Conservation (phyloP, 225 moss, liverwort and hornwort genomes). For the Bryoerythrophyllum caledonicum region DNA sequence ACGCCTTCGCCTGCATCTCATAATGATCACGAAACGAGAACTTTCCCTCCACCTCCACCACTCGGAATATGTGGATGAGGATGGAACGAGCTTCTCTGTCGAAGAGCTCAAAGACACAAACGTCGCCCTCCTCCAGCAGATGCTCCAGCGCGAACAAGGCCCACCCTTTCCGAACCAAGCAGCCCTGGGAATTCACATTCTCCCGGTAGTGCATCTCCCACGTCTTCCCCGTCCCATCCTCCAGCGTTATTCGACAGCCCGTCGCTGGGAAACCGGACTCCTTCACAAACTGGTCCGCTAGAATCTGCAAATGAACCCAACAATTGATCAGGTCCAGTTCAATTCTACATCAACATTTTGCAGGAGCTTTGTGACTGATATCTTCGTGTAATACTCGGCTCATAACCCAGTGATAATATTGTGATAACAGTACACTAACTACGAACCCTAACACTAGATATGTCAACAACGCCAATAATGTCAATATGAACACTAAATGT, state of each 20-base stretch:
- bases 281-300: conserved; percentile 30
- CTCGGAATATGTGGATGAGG: conserved; percentile 41
- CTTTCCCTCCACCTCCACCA: not conserved
- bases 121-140: conserved; percentile 49
- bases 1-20: conserved; percentile 15
- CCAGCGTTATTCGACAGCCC: conserved; percentile 13
- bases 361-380: not conserved
- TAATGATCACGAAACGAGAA: conserved; percentile 24
- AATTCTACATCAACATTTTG: not conserved
- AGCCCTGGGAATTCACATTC: conserved; percentile 14
- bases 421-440: too few relatives aligned
- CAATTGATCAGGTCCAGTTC: not conserved
- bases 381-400: too few relatives aligned
- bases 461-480: too few relatives aligned
- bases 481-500: too few relatives aligned
- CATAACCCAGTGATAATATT: too few relatives aligned
- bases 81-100: conserved; percentile 32
- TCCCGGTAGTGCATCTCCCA: conserved; percentile 15
- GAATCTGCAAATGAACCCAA: conserved; percentile 22
- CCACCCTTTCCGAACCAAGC: conserved; percentile 33
- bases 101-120: conserved; percentile 37
- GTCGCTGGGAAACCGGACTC: conserved; percentile 22
- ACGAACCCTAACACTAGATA: too few relatives aligned
- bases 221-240: conserved; percentile 25
- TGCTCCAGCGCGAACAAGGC: conserved; percentile 36